A percentile compares a stretch with the other conserved stretches of the same genome.
Evolutionary conservation across 352 stramenopile genomes (phyloP).

Genomic region (Phytophthora chlamydospora): DNA sequence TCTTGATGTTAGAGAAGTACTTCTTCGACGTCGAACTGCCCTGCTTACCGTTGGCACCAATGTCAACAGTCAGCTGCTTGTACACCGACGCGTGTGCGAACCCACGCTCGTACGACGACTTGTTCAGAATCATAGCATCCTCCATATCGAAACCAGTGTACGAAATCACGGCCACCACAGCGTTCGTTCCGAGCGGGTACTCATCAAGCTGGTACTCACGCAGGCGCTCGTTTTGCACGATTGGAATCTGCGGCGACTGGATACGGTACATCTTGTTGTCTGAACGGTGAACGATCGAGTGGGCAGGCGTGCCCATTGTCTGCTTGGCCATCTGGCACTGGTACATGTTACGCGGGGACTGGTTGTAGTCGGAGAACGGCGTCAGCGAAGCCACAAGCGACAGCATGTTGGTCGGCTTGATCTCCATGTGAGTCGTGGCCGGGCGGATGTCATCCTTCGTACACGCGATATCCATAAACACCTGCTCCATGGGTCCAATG

Average conservation of each 20-base stretch:
- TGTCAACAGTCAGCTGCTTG: slow-evolving; percentile 98
- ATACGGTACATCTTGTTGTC: slow-evolving; percentile 99
- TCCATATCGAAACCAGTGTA: slow-evolving; percentile 99
- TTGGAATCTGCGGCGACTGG: slow-evolving; percentile 97
- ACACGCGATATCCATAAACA: slow-evolving; percentile 98
- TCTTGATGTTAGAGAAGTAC: slow-evolving; percentile 94
- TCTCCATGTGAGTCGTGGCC: slow-evolving; percentile 98
- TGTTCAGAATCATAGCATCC: slow-evolving; percentile 99
- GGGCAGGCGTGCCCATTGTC: slow-evolving; percentile 99
- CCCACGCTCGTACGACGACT: slow-evolving; percentile 97
- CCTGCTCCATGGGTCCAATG: slow-evolving; percentile 98
- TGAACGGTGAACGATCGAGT: slow-evolving; percentile 95
- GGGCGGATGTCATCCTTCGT: slow-evolving; percentile 95
- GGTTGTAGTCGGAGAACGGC: slow-evolving; percentile 99
- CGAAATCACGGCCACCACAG: slow-evolving; percentile 99
- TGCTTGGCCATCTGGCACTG: slow-evolving; percentile 99
- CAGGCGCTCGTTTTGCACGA: slow-evolving; percentile 97
- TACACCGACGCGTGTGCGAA: slow-evolving; percentile 99
- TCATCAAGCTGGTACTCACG: slow-evolving; percentile 98
- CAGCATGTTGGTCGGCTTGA: slow-evolving; percentile 99
- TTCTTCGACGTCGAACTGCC: slow-evolving; percentile 81
- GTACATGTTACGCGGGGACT: slow-evolving; percentile 99
- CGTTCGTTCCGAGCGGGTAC: slow-evolving; percentile 99
- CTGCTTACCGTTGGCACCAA: slow-evolving; percentile 67
- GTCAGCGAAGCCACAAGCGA: slow-evolving; percentile 98